Base-by-base conservation (phyloP, 2,329 filamentous ascomycete species). In the Aspergillus fischeri region DNA sequence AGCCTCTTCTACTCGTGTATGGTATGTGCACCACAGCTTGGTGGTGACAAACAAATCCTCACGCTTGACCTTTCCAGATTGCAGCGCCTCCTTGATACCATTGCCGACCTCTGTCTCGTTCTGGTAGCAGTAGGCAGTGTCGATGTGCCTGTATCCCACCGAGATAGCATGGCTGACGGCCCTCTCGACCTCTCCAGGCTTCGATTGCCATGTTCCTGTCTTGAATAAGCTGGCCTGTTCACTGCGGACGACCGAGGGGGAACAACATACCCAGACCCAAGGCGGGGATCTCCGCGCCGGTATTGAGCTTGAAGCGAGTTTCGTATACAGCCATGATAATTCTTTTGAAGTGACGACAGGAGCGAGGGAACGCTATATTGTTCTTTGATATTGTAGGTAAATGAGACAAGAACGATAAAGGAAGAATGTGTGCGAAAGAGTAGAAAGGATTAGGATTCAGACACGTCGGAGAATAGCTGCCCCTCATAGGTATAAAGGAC, bases 1-100 rank as follows among this genome's bases (percentile, higher is more conserved):
- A 38, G 83, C 86, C 66, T 88, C 78, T 74, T 89, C 86, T 5
- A 86, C 86, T 6, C 86, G 81, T 29, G 83, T 84, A 73, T 88
- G 87, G 78, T 89, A 92, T 52, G 89, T 91, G 68, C 86, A 88
- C 89, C 91, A 95, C 41, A 92, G 83, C 81, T 96, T 95, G 67
- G 87, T 91, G 54, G 90, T 89, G 58, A 95, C 84, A 76, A 94
- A 95, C 60, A 95, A 77, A 57, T 95, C 89, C 71, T 89, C 84
- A 60, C 91, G 84, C 81, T 87, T 89, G 66, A 89, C 78, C 60
- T 83, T 79, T 25, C 90, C 90, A 4, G 84, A 77, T 27, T 78
- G 80, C 67, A 93, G 85, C 29, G 88, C 90, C 55, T 89, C 86
- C 70, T 86, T 84, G 54, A 96, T 82, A 9, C 89, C 91, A 70